Evolutionary conservation across 2,329 filamentous ascomycete genomes (phyloP).

Genomic region (Apiospora phragmitis): DNA sequence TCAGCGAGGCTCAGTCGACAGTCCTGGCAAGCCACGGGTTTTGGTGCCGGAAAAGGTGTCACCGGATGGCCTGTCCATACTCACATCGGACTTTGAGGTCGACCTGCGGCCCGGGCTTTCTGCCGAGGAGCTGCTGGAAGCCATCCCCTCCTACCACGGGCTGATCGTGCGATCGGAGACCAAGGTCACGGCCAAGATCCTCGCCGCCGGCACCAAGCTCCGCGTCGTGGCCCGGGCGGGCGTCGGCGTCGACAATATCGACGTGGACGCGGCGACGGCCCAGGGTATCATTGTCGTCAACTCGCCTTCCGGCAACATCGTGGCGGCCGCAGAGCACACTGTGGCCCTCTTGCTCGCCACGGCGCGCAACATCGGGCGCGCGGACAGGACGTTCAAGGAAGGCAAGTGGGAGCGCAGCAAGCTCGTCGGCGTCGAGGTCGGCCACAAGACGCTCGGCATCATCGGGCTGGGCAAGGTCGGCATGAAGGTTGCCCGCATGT

Average conservation of each 20-base stretch:
- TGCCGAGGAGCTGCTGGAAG: conserved; percentile 61
- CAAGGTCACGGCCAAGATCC: conserved; percentile 70
- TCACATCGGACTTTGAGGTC: conserved; percentile 67
- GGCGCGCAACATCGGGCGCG: conserved; percentile 72
- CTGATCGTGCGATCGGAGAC: conserved; percentile 81
- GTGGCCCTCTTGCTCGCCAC: conserved; percentile 73
- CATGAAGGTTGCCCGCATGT: conserved; percentile 77
- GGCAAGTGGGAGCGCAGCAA: conserved; percentile 75
- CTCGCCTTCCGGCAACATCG: conserved; percentile 76
- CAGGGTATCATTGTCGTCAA: conserved; percentile 80
- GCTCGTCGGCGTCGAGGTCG: conserved; percentile 76
- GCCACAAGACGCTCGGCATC: conserved; percentile 74
- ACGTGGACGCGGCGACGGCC: conserved; percentile 70
- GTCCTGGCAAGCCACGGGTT: conserved; percentile 41
- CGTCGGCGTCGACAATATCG: conserved; percentile 81
- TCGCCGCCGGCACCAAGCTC: conserved; percentile 66
- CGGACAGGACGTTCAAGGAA: conserved; percentile 67
- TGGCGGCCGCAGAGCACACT: conserved; percentile 78
- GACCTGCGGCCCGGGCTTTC: conserved; percentile 65
- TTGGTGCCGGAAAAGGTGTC: conserved; percentile 81
- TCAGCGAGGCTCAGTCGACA: neutral
- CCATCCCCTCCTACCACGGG: conserved; percentile 72
- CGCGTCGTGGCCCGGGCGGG: conserved; percentile 80
- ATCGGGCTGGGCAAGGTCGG: conserved; percentile 84
- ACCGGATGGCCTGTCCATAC: conserved; percentile 71